Evolutionary conservation across 2,329 filamentous ascomycete genomes (phyloP).

Genomic region (Aureobasidium sp.): DNA sequence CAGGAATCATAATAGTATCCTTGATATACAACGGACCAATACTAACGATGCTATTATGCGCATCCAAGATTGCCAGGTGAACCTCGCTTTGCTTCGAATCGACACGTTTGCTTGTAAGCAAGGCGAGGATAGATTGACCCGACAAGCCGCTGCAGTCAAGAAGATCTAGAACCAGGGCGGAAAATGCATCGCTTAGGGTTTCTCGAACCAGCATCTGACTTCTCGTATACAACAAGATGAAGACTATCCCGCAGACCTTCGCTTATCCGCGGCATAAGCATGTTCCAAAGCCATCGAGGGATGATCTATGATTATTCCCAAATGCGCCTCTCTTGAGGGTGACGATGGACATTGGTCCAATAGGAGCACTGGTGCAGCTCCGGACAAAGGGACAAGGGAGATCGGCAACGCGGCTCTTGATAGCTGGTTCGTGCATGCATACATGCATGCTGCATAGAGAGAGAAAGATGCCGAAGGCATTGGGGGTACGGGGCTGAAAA

Average conservation of each 20-base stretch:
- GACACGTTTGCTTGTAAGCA: background rate
- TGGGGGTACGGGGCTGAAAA: no score
- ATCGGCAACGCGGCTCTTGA: background rate
- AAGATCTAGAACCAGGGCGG: background rate
- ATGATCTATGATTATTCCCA: background rate
- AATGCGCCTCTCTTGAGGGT: background rate
- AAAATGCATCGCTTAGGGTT: background rate
- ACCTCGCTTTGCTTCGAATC: background rate
- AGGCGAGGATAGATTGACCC: background rate
- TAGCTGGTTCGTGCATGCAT: background rate
- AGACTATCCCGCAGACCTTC: background rate
- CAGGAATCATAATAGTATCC: background rate
- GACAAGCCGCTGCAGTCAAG: background rate
- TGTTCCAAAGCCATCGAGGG: background rate
- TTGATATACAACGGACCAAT: background rate
- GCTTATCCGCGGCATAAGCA: background rate
- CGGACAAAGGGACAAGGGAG: background rate
- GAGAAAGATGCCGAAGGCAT: background rate
- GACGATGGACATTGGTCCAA: background rate
- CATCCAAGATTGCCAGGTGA: background rate
- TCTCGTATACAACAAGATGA: background rate
- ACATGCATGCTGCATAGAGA: background rate
- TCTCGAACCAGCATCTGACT: background rate
- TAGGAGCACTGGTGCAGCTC: background rate
- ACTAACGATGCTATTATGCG: background rate